phyloP scores from a whole-genome alignment of 2,329 filamentous ascomycete genomes.

The Cordyceps farinosa region DNA sequence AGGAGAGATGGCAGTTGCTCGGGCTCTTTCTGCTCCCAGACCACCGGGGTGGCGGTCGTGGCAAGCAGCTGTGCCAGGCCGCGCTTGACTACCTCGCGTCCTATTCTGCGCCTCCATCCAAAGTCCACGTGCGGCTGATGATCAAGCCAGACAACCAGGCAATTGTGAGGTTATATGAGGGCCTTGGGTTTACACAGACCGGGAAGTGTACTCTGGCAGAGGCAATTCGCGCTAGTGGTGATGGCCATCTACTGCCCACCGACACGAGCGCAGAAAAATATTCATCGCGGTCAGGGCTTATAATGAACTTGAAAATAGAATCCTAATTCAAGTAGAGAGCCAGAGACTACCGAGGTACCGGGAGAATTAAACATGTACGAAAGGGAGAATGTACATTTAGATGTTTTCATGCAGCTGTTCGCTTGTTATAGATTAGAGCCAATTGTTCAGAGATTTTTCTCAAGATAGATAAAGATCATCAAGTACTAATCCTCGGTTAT shows the following conservation, averaged over 20 bases:
- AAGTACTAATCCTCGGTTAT: too few relatives aligned
- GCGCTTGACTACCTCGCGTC: constrained; percentile 17
- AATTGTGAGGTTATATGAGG: background rate
- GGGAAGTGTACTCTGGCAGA: background rate
- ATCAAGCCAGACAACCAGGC: background rate
- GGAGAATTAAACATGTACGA: too few relatives aligned
- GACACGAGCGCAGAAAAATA: background rate
- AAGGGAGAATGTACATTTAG: too few relatives aligned
- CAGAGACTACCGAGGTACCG: too few relatives aligned
- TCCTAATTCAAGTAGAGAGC: too few relatives aligned
- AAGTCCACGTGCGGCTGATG: background rate
- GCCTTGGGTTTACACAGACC: background rate
- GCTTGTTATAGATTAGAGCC: too few relatives aligned
- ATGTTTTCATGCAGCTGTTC: too few relatives aligned
- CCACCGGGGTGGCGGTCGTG: constrained; percentile 19
- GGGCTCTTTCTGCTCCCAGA: constrained; percentile 19
- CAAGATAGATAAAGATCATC: too few relatives aligned
- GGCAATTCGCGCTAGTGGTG: background rate
- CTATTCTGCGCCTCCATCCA: background rate
- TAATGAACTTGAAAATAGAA: constrained; percentile 1
- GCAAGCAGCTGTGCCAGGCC: constrained; percentile 15
- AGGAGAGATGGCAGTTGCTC: constrained; percentile 21
- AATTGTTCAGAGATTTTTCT: too few relatives aligned
- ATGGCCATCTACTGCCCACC: background rate
- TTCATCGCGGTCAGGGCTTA: background rate